These are phyloP conservation scores for Alnus rubra DNA, from an alignment of 306 rosid genomes.

Conservation along the genomic window DNA sequence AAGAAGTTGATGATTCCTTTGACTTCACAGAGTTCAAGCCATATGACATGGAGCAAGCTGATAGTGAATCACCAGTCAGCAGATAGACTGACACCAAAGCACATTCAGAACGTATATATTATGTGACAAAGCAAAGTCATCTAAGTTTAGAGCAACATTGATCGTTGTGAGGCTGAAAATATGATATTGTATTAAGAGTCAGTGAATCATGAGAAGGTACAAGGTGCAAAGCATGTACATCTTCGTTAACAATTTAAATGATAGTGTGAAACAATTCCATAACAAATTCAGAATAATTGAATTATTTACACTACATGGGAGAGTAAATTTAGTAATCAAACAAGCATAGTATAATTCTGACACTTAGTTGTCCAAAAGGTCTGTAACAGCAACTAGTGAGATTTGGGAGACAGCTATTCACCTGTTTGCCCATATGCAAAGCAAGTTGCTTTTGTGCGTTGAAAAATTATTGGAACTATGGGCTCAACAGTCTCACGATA, in stretches of 20 bases:
- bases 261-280: conserved; percentile 7
- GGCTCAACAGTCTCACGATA: conserved; percentile 99
- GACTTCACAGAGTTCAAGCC: conserved; percentile 9
- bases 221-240: not conserved
- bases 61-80: not conserved
- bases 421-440: conserved; percentile 99
- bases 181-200: not conserved
- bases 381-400: conserved; percentile 29
- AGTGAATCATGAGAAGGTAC: not conserved
- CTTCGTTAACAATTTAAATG: not conserved
- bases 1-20: conserved; percentile 1
- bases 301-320: not conserved
- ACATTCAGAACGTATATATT: not conserved
- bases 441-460: conserved; percentile 98
- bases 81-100: not conserved
- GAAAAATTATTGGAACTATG: conserved; percentile 95
- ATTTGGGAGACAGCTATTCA: conserved; percentile 35
- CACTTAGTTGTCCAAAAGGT: conserved; percentile 2
- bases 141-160: not conserved
- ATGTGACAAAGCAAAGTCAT: not conserved
- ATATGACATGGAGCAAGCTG: conserved; percentile 7
- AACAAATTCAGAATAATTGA: not conserved
- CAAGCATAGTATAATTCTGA: not conserved
- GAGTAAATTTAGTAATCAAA: not conserved
- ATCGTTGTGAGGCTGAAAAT: not conserved